Percentiles rank a stretch among this genome's conserved stretches.
phyloP scores from a whole-genome alignment of 805 yeast species.

The Wickerhamiella cacticola region DNA sequence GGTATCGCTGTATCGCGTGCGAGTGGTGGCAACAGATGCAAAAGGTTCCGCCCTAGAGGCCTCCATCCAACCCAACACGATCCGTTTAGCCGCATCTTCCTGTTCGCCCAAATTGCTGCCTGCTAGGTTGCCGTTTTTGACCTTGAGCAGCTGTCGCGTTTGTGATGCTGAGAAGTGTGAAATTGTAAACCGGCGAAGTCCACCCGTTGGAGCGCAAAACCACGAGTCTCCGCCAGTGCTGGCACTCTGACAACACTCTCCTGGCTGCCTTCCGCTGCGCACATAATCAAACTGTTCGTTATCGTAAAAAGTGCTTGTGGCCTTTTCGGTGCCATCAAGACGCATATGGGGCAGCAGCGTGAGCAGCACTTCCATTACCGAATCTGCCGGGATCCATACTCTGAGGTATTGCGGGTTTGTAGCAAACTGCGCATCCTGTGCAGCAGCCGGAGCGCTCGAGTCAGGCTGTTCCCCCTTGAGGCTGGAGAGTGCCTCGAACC shows the following conservation, averaged over 20 bases:
- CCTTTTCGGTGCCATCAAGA: slow-evolving; percentile 20
- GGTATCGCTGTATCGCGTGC: slow-evolving; percentile 7
- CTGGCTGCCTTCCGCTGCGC: slow-evolving; percentile 32
- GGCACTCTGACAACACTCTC: slow-evolving; percentile 29
- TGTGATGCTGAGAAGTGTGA: neutral
- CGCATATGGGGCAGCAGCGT: slow-evolving; percentile 31
- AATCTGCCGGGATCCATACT: slow-evolving; percentile 51
- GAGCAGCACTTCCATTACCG: slow-evolving; percentile 42
- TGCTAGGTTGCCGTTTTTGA: neutral
- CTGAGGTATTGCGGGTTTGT: slow-evolving; percentile 27
- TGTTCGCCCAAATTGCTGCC: neutral
- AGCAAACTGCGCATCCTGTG: slow-evolving; percentile 28
- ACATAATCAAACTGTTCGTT: slow-evolving; percentile 30
- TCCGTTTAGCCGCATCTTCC: slow-evolving; percentile 19
- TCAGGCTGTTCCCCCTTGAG: slow-evolving; percentile 9
- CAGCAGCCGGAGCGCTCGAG: slow-evolving; percentile 17
- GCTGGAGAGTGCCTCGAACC: slow-evolving; percentile 6
- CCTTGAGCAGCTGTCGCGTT: neutral
- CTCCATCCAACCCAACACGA: slow-evolving; percentile 30
- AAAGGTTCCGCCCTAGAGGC: neutral
- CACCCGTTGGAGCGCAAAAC: slow-evolving; percentile 32
- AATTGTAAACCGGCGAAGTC: slow-evolving; percentile 26
- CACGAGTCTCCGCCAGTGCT: slow-evolving; percentile 15
- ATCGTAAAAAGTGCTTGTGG: slow-evolving; percentile 28
- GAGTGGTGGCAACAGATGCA: slow-evolving; percentile 5